Percentiles rank a stretch among this genome's conserved stretches.
phyloP scores from a whole-genome alignment of 441 rosid species.

The Arabidopsis lyrata region DNA sequence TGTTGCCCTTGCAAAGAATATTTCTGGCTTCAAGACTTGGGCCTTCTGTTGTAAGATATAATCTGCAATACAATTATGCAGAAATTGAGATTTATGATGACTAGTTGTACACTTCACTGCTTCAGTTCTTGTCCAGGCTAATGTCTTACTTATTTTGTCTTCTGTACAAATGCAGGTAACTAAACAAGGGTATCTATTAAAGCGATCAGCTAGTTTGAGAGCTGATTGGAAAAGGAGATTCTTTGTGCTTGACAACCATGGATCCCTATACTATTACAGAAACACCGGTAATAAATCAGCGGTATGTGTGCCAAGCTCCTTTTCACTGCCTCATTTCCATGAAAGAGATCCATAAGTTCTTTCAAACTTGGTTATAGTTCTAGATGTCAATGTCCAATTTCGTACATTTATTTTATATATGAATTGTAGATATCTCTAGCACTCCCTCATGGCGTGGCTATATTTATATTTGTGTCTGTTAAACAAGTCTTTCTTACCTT shows the following conservation, averaged over 20 bases:
- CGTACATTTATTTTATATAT: not conserved
- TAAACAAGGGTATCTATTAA: conserved; percentile 90
- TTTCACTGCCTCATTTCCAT: not conserved
- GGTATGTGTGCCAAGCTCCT: conserved; percentile 24
- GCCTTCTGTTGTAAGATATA: not conserved
- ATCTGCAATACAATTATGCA: not conserved
- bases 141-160: conserved; percentile 14
- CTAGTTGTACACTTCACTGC: not conserved
- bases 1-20: not conserved
- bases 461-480: conserved; percentile 37
- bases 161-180: conserved; percentile 71
- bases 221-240: conserved; percentile 96
- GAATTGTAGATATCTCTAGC: no score
- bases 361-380: not conserved
- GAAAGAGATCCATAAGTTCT: conserved; percentile 46
- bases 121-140: conserved; percentile 6
- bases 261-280: conserved; percentile 88
- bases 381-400: not conserved
- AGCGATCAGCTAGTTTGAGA: conserved; percentile 94
- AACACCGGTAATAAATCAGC: conserved; percentile 65
- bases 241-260: conserved; percentile 94
- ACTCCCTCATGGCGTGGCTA: not conserved
- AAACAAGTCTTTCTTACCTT: conserved; percentile 8
- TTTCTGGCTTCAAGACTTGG: not conserved
- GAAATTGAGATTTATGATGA: conserved; percentile 3